Evolutionary conservation across 306 rosid genomes (phyloP).

Genomic region (Vigna mungo): DNA sequence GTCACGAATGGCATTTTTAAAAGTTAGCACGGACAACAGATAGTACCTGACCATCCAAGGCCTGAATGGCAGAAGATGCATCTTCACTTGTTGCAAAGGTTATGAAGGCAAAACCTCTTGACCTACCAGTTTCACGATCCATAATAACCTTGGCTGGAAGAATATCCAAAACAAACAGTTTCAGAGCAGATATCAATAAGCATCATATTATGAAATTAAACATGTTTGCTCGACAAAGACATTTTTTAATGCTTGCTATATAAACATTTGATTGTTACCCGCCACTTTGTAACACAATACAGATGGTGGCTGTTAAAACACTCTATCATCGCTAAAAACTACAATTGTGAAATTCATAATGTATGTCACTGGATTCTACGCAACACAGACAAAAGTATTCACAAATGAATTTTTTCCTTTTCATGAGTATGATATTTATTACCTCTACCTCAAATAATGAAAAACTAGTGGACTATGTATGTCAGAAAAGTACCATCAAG

Average conservation of each 20-base stretch:
- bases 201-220: conserved; percentile 33
- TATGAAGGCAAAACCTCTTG: conserved; percentile 63
- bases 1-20: conserved; percentile 6
- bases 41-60: conserved; percentile 60
- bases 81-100: conserved; percentile 56
- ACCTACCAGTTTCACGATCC: conserved; percentile 59
- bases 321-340: conserved; percentile 6
- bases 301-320: neutral
- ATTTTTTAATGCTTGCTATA: neutral
- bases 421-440: neutral
- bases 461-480: conserved; percentile 23
- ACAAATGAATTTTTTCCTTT: neutral
- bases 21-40: conserved; percentile 27
- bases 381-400: conserved; percentile 5
- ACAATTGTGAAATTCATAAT: conserved; percentile 11
- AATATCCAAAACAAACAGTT: conserved; percentile 2
- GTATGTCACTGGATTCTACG: neutral
- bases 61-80: conserved; percentile 61
- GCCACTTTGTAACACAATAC: neutral
- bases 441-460: conserved; percentile 14
- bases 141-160: conserved; percentile 52
- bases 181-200: conserved; percentile 16
- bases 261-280: conserved; percentile 20
- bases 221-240: conserved; percentile 16
- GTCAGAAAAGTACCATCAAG: conserved; percentile 51